These are phyloP conservation scores for Aureobasidium sp. DNA, from an alignment of 2,329 filamentous ascomycete genomes.

Conservation along the genomic window DNA sequence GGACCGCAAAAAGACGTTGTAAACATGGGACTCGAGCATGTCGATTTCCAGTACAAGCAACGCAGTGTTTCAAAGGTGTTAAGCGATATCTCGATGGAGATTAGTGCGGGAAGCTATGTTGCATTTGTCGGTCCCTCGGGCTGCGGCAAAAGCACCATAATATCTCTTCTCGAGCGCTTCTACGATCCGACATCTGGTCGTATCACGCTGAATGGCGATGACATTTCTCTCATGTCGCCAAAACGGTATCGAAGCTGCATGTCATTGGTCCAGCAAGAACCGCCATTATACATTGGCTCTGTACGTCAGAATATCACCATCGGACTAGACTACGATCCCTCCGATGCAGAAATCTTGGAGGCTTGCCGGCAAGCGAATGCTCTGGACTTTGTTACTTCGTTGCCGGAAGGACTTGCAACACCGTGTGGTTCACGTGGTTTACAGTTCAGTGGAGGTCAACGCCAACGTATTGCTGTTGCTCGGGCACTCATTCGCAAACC, in stretches of 20 bases:
- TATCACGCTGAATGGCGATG: slow-evolving; percentile 47
- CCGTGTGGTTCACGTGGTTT: slow-evolving; percentile 44
- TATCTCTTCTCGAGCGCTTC: slow-evolving; percentile 42
- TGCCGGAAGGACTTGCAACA: slow-evolving; percentile 47
- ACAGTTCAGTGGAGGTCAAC: slow-evolving; percentile 48
- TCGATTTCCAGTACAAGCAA: slow-evolving; percentile 27
- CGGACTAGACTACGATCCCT: slow-evolving; percentile 34
- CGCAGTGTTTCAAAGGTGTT: slow-evolving; percentile 24
- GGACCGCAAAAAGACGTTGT: slow-evolving; percentile 22
- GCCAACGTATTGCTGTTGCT: slow-evolving; percentile 51
- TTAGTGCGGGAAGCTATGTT: slow-evolving; percentile 34
- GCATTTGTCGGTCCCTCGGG: slow-evolving; percentile 44
- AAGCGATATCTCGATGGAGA: slow-evolving; percentile 24
- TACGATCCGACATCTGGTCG: slow-evolving; percentile 37
- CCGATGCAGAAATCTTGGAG: slow-evolving; percentile 37
- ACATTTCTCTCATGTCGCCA: slow-evolving; percentile 54
- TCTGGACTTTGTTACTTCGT: slow-evolving; percentile 45
- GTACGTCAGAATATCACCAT: slow-evolving; percentile 53
- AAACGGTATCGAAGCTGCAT: slow-evolving; percentile 57
- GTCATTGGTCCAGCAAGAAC: slow-evolving; percentile 68
- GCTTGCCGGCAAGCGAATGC: slow-evolving; percentile 48
- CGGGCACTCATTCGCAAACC: slow-evolving; percentile 49
- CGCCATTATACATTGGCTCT: slow-evolving; percentile 63
- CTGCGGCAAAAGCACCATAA: slow-evolving; percentile 42
- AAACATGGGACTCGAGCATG: slow-evolving; percentile 19